These are phyloP conservation scores for Batkoa obscura DNA, from an alignment of 371 early-diverging fungal species.

Conservation along the genomic window DNA sequence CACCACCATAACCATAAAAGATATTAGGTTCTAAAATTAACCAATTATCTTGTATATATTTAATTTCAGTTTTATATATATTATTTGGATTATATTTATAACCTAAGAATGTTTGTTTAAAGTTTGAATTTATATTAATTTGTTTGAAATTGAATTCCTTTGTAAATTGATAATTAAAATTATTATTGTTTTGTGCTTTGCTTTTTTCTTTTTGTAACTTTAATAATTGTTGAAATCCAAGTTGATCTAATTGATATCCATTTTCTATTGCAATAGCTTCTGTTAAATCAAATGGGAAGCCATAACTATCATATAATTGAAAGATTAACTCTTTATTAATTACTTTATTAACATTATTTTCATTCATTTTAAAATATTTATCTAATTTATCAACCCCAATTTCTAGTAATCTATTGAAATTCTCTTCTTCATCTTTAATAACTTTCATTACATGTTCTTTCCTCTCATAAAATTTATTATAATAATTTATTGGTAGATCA, in stretches of 20 bases:
- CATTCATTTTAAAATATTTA: conserved; percentile 24
- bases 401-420: conserved; percentile 39
- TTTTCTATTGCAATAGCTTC: conserved; percentile 42
- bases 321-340: conserved; percentile 35
- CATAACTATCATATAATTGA: conserved; percentile 52
- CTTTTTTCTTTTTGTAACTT: not conserved
- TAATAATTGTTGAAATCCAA: not conserved
- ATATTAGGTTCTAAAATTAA: conserved; percentile 48
- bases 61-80: not conserved
- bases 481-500: conserved; percentile 9
- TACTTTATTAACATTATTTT: conserved; percentile 14
- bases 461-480: conserved; percentile 34
- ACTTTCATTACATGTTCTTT: conserved; percentile 26
- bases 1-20: conserved; percentile 56
- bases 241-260: conserved; percentile 45
- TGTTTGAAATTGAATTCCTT: not conserved
- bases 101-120: not conserved
- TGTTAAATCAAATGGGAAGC: conserved; percentile 57
- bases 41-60: conserved; percentile 12
- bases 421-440: conserved; percentile 42
- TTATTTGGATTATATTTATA: not conserved
- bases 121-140: not conserved
- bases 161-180: not conserved
- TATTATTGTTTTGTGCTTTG: not conserved
- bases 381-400: conserved; percentile 37